Evolutionary conservation across 768 basidiomycete species (phyloP).

Genomic region (Exsudoporus frostii): DNA sequence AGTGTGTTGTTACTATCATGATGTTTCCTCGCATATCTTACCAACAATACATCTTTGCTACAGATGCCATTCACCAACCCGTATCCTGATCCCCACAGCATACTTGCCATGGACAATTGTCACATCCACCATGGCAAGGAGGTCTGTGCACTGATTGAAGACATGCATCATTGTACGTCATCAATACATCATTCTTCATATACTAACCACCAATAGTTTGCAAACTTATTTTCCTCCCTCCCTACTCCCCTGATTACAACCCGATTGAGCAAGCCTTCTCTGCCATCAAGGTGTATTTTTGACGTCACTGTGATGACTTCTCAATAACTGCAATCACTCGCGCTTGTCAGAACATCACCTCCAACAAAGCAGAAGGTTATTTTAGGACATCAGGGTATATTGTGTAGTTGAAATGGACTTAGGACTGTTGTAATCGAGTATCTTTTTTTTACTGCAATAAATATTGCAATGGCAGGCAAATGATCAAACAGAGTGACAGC

Average conservation of each 20-base stretch:
- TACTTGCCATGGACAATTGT: neutral
- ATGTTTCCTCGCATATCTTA: too few species aligned
- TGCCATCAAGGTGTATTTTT: neutral
- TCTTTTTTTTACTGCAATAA: too few species aligned
- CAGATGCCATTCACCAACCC: slow-evolving; percentile 6
- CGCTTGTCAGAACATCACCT: slow-evolving; percentile 3
- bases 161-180: neutral
- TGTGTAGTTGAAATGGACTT: too few species aligned
- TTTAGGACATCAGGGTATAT: slow-evolving; percentile 1
- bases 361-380: neutral
- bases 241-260: too few species aligned
- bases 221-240: too few species aligned
- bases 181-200: too few species aligned
- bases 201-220: too few species aligned
- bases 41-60: too few species aligned
- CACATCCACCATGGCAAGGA: neutral
- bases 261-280: slow-evolving; percentile 14
- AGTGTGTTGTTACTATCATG: too few species aligned
- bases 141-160: neutral
- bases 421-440: too few species aligned
- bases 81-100: neutral
- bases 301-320: neutral
- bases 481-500: too few species aligned
- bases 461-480: too few species aligned
- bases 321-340: neutral